A percentile compares a stretch with the other conserved stretches of the same genome.
Conservation (phyloP, 2,329 filamentous ascomycete species). For the Microdochium bolleyi region DNA sequence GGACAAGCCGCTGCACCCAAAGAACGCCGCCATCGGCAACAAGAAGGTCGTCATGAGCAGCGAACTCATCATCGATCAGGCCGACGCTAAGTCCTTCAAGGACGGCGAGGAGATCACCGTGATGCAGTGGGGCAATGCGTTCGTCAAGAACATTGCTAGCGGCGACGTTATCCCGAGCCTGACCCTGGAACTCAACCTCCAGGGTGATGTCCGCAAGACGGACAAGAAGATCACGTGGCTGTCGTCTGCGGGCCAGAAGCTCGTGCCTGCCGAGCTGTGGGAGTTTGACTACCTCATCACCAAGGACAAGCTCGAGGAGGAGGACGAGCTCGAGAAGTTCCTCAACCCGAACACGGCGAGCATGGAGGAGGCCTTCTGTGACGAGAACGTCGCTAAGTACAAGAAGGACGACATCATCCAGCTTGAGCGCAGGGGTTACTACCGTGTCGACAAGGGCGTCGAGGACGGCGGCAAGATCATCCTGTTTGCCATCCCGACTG, state of each 20-base stretch:
- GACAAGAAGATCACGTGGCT: slow-evolving; percentile 97
- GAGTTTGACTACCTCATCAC: slow-evolving; percentile 94
- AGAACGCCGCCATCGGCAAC: slow-evolving; percentile 75
- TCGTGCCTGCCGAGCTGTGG: slow-evolving; percentile 78
- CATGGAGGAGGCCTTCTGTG: slow-evolving; percentile 67
- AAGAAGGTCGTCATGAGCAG: slow-evolving; percentile 80
- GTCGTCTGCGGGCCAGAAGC: slow-evolving; percentile 63
- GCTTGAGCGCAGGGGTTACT: slow-evolving; percentile 90
- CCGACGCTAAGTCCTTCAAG: slow-evolving; percentile 73
- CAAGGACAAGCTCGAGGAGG: slow-evolving; percentile 88
- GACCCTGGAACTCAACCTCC: slow-evolving; percentile 79
- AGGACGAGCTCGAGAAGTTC: slow-evolving; percentile 78
- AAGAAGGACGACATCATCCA: slow-evolving; percentile 91
- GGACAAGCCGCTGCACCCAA: slow-evolving; percentile 80
- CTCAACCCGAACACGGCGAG: slow-evolving; percentile 70
- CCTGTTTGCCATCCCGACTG: slow-evolving; percentile 50
- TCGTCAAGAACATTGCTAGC: slow-evolving; percentile 60
- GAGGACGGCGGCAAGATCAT: slow-evolving; percentile 43
- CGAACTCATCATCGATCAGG: slow-evolving; percentile 76
- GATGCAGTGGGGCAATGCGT: slow-evolving; percentile 93
- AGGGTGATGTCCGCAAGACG: slow-evolving; percentile 90
- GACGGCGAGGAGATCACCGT: slow-evolving; percentile 87
- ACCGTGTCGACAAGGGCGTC: slow-evolving; percentile 67
- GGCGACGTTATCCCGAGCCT: slow-evolving; percentile 57
- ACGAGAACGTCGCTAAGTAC: slow-evolving; percentile 69